phyloP scores from a whole-genome alignment of 2,329 filamentous ascomycete genomes.

The Diaporthe velutina region DNA sequence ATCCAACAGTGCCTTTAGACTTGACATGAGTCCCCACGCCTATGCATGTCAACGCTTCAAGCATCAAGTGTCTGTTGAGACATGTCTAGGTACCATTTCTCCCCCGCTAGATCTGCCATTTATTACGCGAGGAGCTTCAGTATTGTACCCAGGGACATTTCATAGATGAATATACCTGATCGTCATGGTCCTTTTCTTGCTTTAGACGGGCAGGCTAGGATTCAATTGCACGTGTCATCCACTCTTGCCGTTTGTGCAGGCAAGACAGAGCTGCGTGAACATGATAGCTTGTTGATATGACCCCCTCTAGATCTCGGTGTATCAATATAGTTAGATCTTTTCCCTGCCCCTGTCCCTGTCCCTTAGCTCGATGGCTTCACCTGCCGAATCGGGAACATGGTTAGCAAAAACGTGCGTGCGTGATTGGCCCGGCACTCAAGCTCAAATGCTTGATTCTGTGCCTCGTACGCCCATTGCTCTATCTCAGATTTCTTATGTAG shows the following conservation, averaged over 20 bases:
- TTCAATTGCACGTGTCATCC: background rate
- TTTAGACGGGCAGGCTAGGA: background rate
- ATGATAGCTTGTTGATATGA: background rate
- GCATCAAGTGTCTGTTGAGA: no score
- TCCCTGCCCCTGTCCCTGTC: background rate
- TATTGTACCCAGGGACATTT: no score
- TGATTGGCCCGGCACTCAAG: conserved; percentile 21
- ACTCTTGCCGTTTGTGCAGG: background rate
- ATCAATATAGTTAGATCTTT: background rate
- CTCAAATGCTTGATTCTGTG: conserved; percentile 10
- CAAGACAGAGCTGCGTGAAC: background rate
- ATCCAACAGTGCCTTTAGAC: no score
- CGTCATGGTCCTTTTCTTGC: no score
- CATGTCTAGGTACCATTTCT: no score
- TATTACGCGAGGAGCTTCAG: no score
- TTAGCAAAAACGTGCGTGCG: background rate
- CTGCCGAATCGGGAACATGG: conserved; percentile 4
- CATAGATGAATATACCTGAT: no score
- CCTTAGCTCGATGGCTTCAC: background rate
- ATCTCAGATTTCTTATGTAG: background rate
- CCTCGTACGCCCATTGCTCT: background rate
- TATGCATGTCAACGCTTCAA: no score
- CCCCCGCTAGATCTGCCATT: no score
- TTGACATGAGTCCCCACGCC: no score
- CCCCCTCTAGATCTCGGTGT: background rate